Evolutionary conservation across 1,284 basidiomycete species (phyloP).

Genomic region (Trichosporon coremiiforme): DNA sequence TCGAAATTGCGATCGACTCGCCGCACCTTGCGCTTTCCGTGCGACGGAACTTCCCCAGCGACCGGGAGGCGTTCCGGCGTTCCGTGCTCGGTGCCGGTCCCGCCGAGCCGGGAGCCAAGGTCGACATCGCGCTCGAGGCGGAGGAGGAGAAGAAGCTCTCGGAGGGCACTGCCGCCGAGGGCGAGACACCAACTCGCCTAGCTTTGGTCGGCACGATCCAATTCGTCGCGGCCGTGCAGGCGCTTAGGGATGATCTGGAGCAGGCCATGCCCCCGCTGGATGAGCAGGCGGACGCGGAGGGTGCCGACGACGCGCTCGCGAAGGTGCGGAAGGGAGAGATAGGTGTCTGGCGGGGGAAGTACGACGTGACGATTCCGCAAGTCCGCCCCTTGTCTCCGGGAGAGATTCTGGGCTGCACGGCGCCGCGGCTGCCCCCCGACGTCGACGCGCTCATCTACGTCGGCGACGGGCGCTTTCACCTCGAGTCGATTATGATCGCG

Average conservation of each 20-base stretch:
- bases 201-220: conserved; percentile 94
- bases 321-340: conserved; percentile 47
- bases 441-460: conserved; percentile 90
- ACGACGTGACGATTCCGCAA: conserved; percentile 81
- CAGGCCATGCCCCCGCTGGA: conserved; percentile 44
- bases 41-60: conserved; percentile 82
- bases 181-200: conserved; percentile 64
- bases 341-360: conserved; percentile 61
- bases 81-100: conserved; percentile 46
- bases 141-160: conserved; percentile 9
- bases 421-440: conserved; percentile 68
- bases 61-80: conserved; percentile 49
- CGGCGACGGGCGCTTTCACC: conserved; percentile 96
- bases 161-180: background rate
- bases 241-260: conserved; percentile 74
- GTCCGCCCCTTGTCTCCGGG: conserved; percentile 93
- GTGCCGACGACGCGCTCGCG: conserved; percentile 35
- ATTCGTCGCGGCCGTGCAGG: conserved; percentile 86
- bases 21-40: conserved; percentile 74
- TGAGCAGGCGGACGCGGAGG: conserved; percentile 25
- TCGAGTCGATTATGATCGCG: conserved; percentile 98
- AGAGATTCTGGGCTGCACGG: conserved; percentile 96
- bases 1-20: conserved; percentile 89
- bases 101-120: conserved; percentile 43
- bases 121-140: conserved; percentile 49